Conservation (phyloP, 345 rosid species). For the Citrus inodora region DNA sequence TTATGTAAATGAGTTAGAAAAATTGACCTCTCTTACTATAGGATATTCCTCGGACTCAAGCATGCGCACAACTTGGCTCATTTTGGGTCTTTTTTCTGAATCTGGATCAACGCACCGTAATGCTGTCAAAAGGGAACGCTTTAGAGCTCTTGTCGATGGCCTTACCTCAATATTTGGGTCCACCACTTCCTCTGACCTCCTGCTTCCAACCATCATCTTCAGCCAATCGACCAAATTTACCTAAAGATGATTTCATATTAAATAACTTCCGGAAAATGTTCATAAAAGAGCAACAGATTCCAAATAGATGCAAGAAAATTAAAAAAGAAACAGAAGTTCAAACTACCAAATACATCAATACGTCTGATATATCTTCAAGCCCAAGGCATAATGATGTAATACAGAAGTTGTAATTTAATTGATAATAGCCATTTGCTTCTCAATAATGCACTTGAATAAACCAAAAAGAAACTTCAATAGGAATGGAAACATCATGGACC, state of each 20-base stretch:
- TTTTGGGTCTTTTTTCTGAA: conserved; percentile 87
- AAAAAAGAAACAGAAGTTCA: not conserved
- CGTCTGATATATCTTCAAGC: not conserved
- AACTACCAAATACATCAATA: not conserved
- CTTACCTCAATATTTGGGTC: conserved; percentile 82
- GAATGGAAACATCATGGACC: not conserved
- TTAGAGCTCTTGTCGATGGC: conserved; percentile 87
- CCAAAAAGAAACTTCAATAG: not conserved
- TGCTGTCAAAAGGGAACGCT: conserved; percentile 90
- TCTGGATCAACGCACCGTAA: conserved; percentile 95
- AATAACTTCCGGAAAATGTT: not conserved
- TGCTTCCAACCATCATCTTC: conserved; percentile 96
- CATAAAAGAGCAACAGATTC: not conserved
- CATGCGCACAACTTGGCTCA: conserved; percentile 99
- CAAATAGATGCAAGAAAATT: not conserved
- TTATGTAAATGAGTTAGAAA: not conserved
- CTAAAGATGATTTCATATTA: conserved; percentile 28
- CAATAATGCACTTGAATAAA: not conserved
- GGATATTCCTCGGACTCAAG: conserved; percentile 98
- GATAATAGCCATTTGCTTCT: not conserved
- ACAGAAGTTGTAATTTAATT: not conserved
- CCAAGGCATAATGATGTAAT: not conserved
- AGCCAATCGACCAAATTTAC: conserved; percentile 98
- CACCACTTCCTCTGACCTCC: conserved; percentile 89
- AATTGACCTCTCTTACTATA: conserved; percentile 80